These are phyloP conservation scores for Termitomyces sp. DNA, from an alignment of 768 basidiomycete genomes.

Conservation along the genomic window DNA sequence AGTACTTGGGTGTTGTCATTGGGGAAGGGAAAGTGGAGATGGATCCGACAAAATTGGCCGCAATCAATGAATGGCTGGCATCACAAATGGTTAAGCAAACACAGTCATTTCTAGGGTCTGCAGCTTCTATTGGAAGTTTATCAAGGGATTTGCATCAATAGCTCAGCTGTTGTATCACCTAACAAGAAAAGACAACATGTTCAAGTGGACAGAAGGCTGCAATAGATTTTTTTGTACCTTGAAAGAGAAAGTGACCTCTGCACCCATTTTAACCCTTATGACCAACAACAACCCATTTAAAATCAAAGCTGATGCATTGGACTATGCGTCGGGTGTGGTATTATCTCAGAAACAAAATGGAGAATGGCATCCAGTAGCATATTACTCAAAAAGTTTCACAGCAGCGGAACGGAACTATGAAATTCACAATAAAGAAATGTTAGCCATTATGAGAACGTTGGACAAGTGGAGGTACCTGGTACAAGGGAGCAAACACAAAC, in stretches of 20 bases:
- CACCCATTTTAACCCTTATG: not conserved
- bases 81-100: not conserved
- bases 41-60: slow-evolving; percentile 28
- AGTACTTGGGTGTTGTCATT: slow-evolving; percentile 28
- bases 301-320: too few species aligned
- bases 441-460: slow-evolving; percentile 36
- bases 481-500: slow-evolving; percentile 12
- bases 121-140: slow-evolving; percentile 6
- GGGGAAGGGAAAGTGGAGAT: slow-evolving; percentile 20
- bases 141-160: not conserved
- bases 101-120: slow-evolving; percentile 1
- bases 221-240: not conserved
- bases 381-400: not conserved
- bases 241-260: not conserved
- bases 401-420: slow-evolving; percentile 42
- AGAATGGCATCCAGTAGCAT: slow-evolving; percentile 2
- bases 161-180: not conserved
- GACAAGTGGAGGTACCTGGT: slow-evolving; percentile 22
- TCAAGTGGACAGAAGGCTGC: not conserved
- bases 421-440: slow-evolving; percentile 47
- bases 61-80: slow-evolving; percentile 13
- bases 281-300: not conserved
- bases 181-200: not conserved
- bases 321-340: too few species aligned
- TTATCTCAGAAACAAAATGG: slow-evolving; percentile 15